Conservation (phyloP, 306 rosid species). For the Castanospermum australe region DNA sequence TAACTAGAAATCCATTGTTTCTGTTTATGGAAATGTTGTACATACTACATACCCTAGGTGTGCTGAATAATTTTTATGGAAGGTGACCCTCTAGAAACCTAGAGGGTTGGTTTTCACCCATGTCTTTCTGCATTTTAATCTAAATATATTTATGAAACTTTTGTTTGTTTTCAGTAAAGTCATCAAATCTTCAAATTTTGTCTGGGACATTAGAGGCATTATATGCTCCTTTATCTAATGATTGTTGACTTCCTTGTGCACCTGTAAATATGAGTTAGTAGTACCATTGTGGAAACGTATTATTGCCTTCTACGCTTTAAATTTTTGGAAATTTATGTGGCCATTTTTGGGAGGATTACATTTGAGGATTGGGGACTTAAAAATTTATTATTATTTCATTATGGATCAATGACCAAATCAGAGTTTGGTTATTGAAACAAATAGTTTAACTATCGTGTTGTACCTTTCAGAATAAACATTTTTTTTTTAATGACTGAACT, state of each 20-base stretch:
- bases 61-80: background rate
- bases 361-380: background rate
- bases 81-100: background rate
- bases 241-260: background rate
- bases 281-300: background rate
- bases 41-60: background rate
- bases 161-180: background rate
- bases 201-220: background rate
- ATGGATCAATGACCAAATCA: background rate
- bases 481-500: background rate
- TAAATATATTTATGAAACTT: background rate
- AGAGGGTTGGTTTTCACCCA: background rate
- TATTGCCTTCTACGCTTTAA: background rate
- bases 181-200: background rate
- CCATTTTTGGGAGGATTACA: background rate
- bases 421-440: background rate
- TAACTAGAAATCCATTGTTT: background rate
- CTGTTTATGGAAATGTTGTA: background rate
- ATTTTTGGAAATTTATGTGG: background rate
- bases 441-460: background rate
- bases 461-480: background rate
- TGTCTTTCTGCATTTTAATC: background rate
- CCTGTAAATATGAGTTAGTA: background rate
- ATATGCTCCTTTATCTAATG: background rate
- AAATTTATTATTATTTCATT: background rate